phyloP scores from a whole-genome alignment of 768 basidiomycete genomes.

The Chiua virens region DNA sequence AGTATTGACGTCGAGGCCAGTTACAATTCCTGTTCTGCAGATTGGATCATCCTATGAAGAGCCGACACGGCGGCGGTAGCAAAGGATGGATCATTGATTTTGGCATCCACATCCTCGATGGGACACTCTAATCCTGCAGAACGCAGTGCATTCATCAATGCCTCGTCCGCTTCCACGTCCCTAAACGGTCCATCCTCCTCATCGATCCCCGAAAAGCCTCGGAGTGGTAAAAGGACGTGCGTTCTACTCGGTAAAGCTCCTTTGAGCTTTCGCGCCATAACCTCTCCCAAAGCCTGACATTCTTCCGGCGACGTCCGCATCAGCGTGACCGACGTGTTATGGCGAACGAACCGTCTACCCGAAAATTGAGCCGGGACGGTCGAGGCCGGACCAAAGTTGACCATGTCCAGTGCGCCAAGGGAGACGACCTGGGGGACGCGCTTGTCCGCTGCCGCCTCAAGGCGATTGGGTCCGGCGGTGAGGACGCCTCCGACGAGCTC shows the following conservation, averaged over 20 bases:
- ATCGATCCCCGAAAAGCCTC: constrained; percentile 28
- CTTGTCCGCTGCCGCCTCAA: constrained; percentile 22
- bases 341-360: constrained; percentile 16
- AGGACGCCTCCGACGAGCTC: constrained; percentile 32
- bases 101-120: constrained; percentile 21
- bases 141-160: constrained; percentile 18
- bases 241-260: constrained; percentile 15
- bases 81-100: constrained; percentile 29
- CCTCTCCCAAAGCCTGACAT: constrained; percentile 21
- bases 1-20: background rate
- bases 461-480: constrained; percentile 26
- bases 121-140: constrained; percentile 14
- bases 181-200: constrained; percentile 22
- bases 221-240: constrained; percentile 23
- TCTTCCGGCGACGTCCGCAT: constrained; percentile 32
- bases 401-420: constrained; percentile 33
- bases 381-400: constrained; percentile 32
- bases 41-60: constrained; percentile 20
- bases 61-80: constrained; percentile 10
- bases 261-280: constrained; percentile 20
- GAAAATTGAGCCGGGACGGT: constrained; percentile 24
- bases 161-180: constrained; percentile 24
- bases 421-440: constrained; percentile 31
- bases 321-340: constrained; percentile 30
- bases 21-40: constrained; percentile 1